phyloP scores from a whole-genome alignment of 805 yeast species.

The Ogataea sp. region DNA sequence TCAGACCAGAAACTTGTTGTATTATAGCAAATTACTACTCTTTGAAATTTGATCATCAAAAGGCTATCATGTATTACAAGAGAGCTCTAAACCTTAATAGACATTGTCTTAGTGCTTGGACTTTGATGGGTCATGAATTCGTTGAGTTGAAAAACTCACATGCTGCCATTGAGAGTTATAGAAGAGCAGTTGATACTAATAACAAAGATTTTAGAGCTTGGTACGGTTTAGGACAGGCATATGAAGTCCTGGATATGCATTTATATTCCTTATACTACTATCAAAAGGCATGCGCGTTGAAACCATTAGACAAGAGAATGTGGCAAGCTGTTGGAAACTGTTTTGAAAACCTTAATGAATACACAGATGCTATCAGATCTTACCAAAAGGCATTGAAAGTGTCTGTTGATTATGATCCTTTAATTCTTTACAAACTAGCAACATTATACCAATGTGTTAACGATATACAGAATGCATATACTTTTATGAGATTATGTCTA shows the following conservation, averaged over 20 bases:
- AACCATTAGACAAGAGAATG: slow-evolving; percentile 86
- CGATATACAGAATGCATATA: slow-evolving; percentile 44
- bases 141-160: slow-evolving; percentile 93
- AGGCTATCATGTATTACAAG: slow-evolving; percentile 87
- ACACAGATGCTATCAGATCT: slow-evolving; percentile 68
- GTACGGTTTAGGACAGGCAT: slow-evolving; percentile 98
- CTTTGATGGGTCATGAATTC: slow-evolving; percentile 97
- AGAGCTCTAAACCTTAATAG: slow-evolving; percentile 79
- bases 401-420: slow-evolving; percentile 41
- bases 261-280: slow-evolving; percentile 86
- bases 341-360: slow-evolving; percentile 68
- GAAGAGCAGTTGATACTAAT: slow-evolving; percentile 88
- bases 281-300: slow-evolving; percentile 81
- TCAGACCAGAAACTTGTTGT: slow-evolving; percentile 92
- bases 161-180: slow-evolving; percentile 93
- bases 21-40: slow-evolving; percentile 91
- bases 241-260: slow-evolving; percentile 94
- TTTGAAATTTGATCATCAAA: slow-evolving; percentile 86
- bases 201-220: slow-evolving; percentile 90
- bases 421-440: slow-evolving; percentile 61
- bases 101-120: slow-evolving; percentile 88
- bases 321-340: slow-evolving; percentile 95
- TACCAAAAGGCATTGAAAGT: slow-evolving; percentile 67
- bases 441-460: slow-evolving; percentile 49
- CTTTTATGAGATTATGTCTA: slow-evolving; percentile 59